Base-by-base conservation (phyloP, 176 grass and related monocot species). In the Puccinellia tenuiflora region DNA sequence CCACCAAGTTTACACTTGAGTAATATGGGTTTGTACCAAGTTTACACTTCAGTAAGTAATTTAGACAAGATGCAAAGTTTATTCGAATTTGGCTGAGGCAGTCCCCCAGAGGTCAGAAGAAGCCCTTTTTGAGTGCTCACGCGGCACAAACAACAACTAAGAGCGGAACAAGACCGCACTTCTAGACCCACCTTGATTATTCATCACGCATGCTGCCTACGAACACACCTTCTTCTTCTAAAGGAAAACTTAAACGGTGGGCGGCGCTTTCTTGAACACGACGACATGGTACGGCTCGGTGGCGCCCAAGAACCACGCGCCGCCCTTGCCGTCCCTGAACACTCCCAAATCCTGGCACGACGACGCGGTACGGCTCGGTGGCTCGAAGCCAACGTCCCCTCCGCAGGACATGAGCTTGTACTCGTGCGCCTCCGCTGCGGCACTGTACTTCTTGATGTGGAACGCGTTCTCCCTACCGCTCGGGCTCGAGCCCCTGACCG, bases 341-440 rank as follows among this genome's bases (percentile, higher is more conserved):
- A 90, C 26, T 29, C 65, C 79, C 5, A 90, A 38, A 46, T 86
- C 73, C 79, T 85, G 46, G 83, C 89, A 91, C 46, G 71, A n/a
- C n/a, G n/a, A n/a, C n/a, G n/a, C n/a, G n/a, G n/a, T n/a, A n/a
- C n/a, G n/a, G n/a, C n/a, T n/a, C n/a, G n/a, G n/a, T n/a, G n/a
- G n/a, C n/a, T n/a, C n/a, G n/a, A n/a, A n/a, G n/a, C n/a, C n/a
- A n/a, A n/a, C 25, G 13, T 63, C 60, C 5, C 57, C 57, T 29
- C 25, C 65, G 80, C 92, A 91, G 60, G 85, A 87, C 51, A 56
- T 77, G 12, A 94, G 79, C 70, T 79, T 87, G 88, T 94, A 94
- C 42, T 50, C 48, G 59, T 37, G 72, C 46, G 25, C 15, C 57
- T 28, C 43, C 18, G 29, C 29, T 1, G 35, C 42, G 2, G 30